Evolutionary conservation across 1,284 basidiomycete genomes (phyloP).

Genomic region (Papiliotrema fonsecae): DNA sequence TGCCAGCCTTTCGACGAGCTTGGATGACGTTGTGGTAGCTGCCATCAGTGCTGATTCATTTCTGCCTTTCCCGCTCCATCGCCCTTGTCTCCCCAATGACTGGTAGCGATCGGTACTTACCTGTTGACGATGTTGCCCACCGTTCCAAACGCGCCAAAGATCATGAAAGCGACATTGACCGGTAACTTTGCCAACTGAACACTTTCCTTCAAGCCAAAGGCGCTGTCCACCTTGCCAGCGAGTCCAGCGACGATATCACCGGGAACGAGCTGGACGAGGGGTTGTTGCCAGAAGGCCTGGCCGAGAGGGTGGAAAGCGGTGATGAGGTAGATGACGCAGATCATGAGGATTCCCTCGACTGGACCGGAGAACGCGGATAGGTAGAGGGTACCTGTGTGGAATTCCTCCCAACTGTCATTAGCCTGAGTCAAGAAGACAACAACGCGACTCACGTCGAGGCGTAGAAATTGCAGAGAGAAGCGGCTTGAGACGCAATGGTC

Average conservation of each 20-base stretch:
- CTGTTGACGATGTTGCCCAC: conserved; percentile 75
- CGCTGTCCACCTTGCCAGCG: conserved; percentile 24
- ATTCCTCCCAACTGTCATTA: conserved; percentile 84
- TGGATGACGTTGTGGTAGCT: conserved; percentile 73
- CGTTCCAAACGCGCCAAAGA: conserved; percentile 69
- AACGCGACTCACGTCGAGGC: conserved; percentile 50
- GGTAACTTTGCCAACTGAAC: conserved; percentile 54
- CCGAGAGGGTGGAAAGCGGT: conserved; percentile 59
- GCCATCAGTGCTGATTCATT: background rate
- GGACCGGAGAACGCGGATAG: conserved; percentile 93
- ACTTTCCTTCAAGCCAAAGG: conserved; percentile 26
- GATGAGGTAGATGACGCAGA: conserved; percentile 70
- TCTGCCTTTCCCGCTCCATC: no score
- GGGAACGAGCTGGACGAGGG: conserved; percentile 33
- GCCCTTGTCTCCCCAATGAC: background rate
- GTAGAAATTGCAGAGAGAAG: conserved; percentile 90
- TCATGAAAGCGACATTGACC: conserved; percentile 84
- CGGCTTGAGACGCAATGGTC: conserved; percentile 82
- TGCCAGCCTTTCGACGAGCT: conserved; percentile 51
- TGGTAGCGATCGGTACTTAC: conserved; percentile 39
- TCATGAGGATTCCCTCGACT: conserved; percentile 91
- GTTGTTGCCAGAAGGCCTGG: conserved; percentile 66
- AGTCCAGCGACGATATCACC: conserved; percentile 14
- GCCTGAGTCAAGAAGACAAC: background rate
- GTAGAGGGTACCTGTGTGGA: conserved; percentile 85